Conservation (phyloP, 164 flowering plant species). For the Vitis vinifera region ASM3070453v1 NC_081820.1:22863001-22863500, state of each 20-base stretch:
- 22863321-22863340: conserved; percentile 33
- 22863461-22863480: neutral
- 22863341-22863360: conserved; percentile 26
- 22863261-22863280: conserved; percentile 62
- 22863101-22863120: conserved; percentile 39
- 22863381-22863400: neutral
- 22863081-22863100: neutral
- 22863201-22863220: conserved; percentile 68
- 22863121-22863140: conserved; percentile 70
- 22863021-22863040: too few species aligned
- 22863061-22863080: neutral
- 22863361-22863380: conserved; percentile 30
- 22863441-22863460: neutral
- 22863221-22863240: conserved; percentile 66
- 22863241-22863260: conserved; percentile 35
- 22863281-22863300: conserved; percentile 66
- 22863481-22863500: neutral
- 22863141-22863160: conserved; percentile 86
- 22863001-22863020: too few species aligned
- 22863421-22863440: neutral
- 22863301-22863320: conserved; percentile 62
- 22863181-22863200: conserved; percentile 61
- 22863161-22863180: conserved; percentile 51
- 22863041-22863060: too few species aligned
- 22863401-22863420: too few species aligned